Evolutionary conservation across 1,284 basidiomycete species (phyloP), one percentile per base, ranked within the genome.

Genomic region (Mycosarcoma mackinlayi): DNA sequence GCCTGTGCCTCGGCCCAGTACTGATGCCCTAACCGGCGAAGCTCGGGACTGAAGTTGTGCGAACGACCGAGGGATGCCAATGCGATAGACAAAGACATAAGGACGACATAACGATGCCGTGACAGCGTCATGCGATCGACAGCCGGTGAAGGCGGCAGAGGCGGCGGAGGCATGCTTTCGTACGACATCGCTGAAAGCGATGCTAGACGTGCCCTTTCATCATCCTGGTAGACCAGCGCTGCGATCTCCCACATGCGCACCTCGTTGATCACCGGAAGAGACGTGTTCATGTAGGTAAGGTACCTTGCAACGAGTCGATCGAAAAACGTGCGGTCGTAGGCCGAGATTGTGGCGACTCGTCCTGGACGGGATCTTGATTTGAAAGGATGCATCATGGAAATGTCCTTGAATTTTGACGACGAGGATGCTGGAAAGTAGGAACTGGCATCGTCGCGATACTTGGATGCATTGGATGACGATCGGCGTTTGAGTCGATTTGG

Each of bases 41-140:
- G 60, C 39, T 72, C 69, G 1, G 69, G 65, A 45, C 69, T 72
- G 41, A 63, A 72, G 34, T 72, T 66, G 30, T 67, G 63, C n/a
- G 63, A 63, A 7, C 65, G 59, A 9, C 63, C 49, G 3, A 73
- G 56, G 4, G 70, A 73, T 8, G 64, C 70, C 14, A 68, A 27
- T 8, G 70, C 64, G 16, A 73, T 61, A 2, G 70, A 46, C 21
- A 73, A 39, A 2, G 49, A 35, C 70, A 73, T 73, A 11, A 65
- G 48, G 2, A 68, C 60, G 1, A 53, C 45, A 33, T 56, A 73
- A 18, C 70, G 21, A 30, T 72, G 48, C 30, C 52, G 62, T 0
- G 68, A 62, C 11, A 67, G 21, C 6, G 58, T 48, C 16, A 63
- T 30, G 7, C 62, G 49, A 31, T 66, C 61, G 6, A 39, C 23